Conservation (phyloP, 352 stramenopile genomes). For the Halophytophthora polymorphica region DNA sequence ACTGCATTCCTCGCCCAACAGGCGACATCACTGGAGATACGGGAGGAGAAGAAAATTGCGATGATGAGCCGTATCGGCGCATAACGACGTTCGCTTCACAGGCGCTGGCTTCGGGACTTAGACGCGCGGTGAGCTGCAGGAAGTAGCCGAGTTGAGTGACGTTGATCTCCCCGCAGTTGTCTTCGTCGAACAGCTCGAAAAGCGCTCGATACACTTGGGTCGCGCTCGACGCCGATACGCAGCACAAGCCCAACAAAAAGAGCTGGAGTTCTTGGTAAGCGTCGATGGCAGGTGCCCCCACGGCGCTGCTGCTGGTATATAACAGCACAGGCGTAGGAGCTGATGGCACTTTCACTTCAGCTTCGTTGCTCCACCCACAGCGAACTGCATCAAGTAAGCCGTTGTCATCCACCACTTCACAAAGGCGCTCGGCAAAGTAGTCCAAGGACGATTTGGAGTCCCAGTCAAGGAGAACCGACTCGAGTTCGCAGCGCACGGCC, state of each 20-base stretch:
- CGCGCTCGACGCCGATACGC: conserved; percentile 19
- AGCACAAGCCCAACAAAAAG: conserved; percentile 34
- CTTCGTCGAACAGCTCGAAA: conserved; percentile 41
- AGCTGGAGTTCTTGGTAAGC: conserved; percentile 10
- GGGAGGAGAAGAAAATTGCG: conserved; percentile 8
- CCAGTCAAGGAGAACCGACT: conserved; percentile 4
- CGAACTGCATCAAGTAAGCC: conserved; percentile 2
- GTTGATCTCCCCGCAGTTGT: conserved; percentile 23
- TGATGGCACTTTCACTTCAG: too few relatives aligned
- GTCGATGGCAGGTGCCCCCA: background rate
- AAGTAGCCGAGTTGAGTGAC: conserved; percentile 10
- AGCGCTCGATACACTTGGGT: conserved; percentile 34
- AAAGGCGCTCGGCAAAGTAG: conserved; percentile 4
- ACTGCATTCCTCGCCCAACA: background rate
- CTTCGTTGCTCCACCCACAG: background rate
- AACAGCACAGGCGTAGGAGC: too few relatives aligned
- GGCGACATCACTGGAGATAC: conserved; percentile 3
- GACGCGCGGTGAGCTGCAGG: conserved; percentile 7
- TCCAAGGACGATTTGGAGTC: background rate
- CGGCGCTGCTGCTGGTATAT: too few relatives aligned
- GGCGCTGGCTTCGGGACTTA: conserved; percentile 17
- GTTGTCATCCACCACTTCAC: conserved; percentile 5
- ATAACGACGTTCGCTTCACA: conserved; percentile 13
- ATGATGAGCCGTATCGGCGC: background rate
- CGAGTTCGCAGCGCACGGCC: conserved; percentile 5